A percentile compares a stretch with the other conserved stretches of the same genome.
Conservation (phyloP, 352 stramenopile species). For the Pythium grandisporangium region DNA sequence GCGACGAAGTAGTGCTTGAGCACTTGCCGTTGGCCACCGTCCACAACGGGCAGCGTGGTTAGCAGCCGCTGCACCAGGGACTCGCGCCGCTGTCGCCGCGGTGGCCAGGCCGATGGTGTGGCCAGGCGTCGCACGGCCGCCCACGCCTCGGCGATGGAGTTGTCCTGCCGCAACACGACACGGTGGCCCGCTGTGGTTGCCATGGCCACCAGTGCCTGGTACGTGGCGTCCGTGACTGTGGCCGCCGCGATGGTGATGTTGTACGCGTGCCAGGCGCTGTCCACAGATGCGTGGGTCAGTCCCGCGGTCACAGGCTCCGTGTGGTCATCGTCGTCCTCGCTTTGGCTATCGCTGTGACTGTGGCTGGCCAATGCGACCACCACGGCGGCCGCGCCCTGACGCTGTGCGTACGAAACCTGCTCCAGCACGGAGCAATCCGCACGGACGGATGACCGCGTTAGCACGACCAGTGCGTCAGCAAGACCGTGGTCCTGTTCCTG, state of each 20-base stretch:
- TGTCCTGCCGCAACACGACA: slow-evolving; percentile 19
- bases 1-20: slow-evolving; percentile 34
- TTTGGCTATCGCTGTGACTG: too few species aligned
- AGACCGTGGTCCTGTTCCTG: too few species aligned
- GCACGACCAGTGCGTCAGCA: too few species aligned
- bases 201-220: background rate
- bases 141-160: slow-evolving; percentile 42
- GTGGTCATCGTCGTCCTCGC: too few species aligned
- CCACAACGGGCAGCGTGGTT: slow-evolving; percentile 4
- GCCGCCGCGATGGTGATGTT: slow-evolving; percentile 54
- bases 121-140: slow-evolving; percentile 26
- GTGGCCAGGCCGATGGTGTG: slow-evolving; percentile 29
- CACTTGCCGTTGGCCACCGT: slow-evolving; percentile 15
- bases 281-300: slow-evolving; percentile 22
- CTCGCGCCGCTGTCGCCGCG: slow-evolving; percentile 25
- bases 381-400: slow-evolving; percentile 26
- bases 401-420: slow-evolving; percentile 31
- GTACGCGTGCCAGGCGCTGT: slow-evolving; percentile 48
- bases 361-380: slow-evolving; percentile 27
- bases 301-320: slow-evolving; percentile 14
- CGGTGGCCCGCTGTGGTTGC: too few species aligned
- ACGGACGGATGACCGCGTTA: too few species aligned
- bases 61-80: slow-evolving; percentile 18
- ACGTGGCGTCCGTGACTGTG: slow-evolving; percentile 24
- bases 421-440: slow-evolving; percentile 31